phyloP scores from a whole-genome alignment of 2,329 filamentous ascomycete genomes.

The Pseudohalonectria lignicola region DNA sequence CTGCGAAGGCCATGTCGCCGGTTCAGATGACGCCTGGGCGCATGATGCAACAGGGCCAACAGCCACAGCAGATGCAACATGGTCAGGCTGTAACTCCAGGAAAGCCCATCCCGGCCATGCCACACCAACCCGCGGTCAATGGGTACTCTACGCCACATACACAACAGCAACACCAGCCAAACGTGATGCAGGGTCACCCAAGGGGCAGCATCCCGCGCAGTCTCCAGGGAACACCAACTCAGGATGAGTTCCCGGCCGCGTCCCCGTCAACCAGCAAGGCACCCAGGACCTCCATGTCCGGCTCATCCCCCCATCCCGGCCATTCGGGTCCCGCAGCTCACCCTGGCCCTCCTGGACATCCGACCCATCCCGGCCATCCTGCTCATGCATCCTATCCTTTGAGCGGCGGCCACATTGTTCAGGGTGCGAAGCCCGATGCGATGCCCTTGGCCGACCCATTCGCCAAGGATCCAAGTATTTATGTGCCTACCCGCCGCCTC shows the following conservation, averaged over 20 bases:
- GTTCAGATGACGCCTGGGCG: conserved; percentile 27
- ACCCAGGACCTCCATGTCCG: conserved; percentile 7
- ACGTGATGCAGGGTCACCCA: conserved; percentile 29
- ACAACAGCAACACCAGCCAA: conserved; percentile 30
- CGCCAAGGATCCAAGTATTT: conserved; percentile 37
- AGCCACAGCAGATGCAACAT: conserved; percentile 26
- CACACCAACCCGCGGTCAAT: conserved; percentile 34
- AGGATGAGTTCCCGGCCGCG: conserved; percentile 28
- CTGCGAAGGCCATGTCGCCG: too few relatives aligned
- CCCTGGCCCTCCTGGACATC: conserved; percentile 7
- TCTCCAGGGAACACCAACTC: conserved; percentile 31
- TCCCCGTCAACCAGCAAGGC: conserved; percentile 32
- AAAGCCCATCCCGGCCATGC: too few relatives aligned
- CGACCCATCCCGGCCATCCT: too few relatives aligned
- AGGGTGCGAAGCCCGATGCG: conserved; percentile 13
- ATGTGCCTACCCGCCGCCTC: conserved; percentile 44
- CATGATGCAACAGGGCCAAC: conserved; percentile 24
- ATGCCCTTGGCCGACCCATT: conserved; percentile 16
- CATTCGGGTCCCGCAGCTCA: conserved; percentile 19
- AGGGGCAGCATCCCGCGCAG: conserved; percentile 41
- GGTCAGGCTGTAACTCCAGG: conserved; percentile 27
- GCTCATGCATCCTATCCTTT: too few relatives aligned
- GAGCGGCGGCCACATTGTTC: too few relatives aligned
- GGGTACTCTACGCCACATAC: conserved; percentile 35
- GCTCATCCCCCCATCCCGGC: conserved; percentile 20